A percentile compares a stretch with the other conserved stretches of the same genome.
These are phyloP conservation scores for Agarophyton chilense DNA, from an alignment of 23 red algal species.

Conservation along the genomic window DNA sequence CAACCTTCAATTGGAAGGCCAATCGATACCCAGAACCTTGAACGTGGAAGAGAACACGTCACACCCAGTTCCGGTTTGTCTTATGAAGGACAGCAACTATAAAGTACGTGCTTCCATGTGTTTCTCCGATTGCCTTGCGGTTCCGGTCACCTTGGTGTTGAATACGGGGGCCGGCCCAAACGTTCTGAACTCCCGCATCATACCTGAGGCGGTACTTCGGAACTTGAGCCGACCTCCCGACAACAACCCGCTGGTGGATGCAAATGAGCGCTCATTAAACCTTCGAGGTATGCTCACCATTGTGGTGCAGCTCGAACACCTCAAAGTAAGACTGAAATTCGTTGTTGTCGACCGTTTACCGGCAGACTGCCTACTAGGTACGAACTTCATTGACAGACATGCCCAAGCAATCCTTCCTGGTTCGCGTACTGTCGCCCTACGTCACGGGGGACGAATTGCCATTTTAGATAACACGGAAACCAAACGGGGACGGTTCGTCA, in stretches of 20 bases:
- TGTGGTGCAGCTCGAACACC: not conserved
- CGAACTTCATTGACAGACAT: conserved; percentile 3
- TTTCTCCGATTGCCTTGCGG: too few relatives aligned
- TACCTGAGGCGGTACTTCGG: not conserved
- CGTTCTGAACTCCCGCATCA: not conserved
- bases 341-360: not conserved
- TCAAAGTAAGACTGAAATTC: not conserved
- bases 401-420: not conserved
- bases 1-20: too few relatives aligned
- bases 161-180: not conserved
- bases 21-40: too few relatives aligned
- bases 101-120: too few relatives aligned
- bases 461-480: not conserved
- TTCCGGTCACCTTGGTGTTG: too few relatives aligned
- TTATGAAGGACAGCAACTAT: too few relatives aligned
- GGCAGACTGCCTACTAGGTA: not conserved
- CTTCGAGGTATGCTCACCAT: not conserved
- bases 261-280: not conserved
- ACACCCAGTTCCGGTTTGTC: too few relatives aligned
- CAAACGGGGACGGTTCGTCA: too few relatives aligned
- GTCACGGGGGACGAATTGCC: not conserved
- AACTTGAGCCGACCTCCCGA: not conserved
- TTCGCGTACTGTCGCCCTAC: not conserved
- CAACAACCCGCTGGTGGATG: conserved; percentile 2
- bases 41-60: too few relatives aligned